Percentiles rank a stretch among this genome's conserved stretches.
Evolutionary conservation across 139 green algal genomes (phyloP).

Genomic region (Chlorella sp.): DNA sequence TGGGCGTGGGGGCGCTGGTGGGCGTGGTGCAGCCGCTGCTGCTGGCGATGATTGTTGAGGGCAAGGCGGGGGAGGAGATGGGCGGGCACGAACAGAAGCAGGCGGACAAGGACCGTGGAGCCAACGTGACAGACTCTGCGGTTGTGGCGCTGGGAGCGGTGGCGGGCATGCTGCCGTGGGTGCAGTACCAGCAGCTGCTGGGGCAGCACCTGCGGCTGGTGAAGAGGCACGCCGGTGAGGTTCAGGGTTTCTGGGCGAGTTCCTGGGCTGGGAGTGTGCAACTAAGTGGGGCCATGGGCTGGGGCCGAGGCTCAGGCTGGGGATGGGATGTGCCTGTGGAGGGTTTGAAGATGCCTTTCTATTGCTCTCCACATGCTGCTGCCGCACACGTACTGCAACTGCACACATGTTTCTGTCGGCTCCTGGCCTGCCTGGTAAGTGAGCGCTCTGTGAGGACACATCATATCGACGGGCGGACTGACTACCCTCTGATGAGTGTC

Average conservation of each 20-base stretch:
- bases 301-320: background rate
- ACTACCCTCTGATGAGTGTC: too few relatives aligned
- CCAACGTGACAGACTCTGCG: slow-evolving; percentile 76
- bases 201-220: slow-evolving; percentile 64
- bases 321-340: too few relatives aligned
- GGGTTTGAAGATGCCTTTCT: too few relatives aligned
- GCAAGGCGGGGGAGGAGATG: slow-evolving; percentile 26
- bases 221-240: slow-evolving; percentile 33
- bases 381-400: background rate
- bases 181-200: slow-evolving; percentile 81
- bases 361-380: too few relatives aligned
- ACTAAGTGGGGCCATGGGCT: too few relatives aligned
- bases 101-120: slow-evolving; percentile 61
- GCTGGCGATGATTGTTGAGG: slow-evolving; percentile 73
- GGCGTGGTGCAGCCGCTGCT: slow-evolving; percentile 77
- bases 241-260: background rate
- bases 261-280: background rate
- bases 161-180: slow-evolving; percentile 70
- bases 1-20: slow-evolving; percentile 52
- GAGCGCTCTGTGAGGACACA: too few relatives aligned
- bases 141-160: slow-evolving; percentile 70
- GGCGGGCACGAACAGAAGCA: slow-evolving; percentile 61
- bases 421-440: background rate
- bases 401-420: too few relatives aligned
- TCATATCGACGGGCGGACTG: too few relatives aligned